Conservation (phyloP, 139 green algal genomes). For the Tetradesmus obliquus region DNA sequence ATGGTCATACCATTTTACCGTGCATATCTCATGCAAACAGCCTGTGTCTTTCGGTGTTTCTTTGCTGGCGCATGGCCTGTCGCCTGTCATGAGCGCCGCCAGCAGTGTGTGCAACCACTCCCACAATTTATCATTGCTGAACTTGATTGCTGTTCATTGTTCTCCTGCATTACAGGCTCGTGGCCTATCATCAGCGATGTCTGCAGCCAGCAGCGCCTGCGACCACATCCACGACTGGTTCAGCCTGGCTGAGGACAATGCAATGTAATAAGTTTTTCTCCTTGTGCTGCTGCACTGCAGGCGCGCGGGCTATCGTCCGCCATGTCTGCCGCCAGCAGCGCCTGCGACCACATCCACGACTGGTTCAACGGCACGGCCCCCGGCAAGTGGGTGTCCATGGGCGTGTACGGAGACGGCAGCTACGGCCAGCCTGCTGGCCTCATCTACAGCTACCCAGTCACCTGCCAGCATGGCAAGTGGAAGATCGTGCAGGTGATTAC, state of each 20-base stretch:
- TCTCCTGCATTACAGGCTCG: constrained; percentile 66
- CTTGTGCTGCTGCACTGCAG: too few species aligned
- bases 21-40: too few species aligned
- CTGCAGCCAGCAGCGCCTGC: constrained; percentile 88
- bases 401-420: constrained; percentile 86
- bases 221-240: constrained; percentile 96
- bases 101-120: constrained; percentile 93
- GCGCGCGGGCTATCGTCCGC: constrained; percentile 86
- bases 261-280: too few species aligned
- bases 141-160: not conserved
- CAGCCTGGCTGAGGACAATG: too few species aligned
- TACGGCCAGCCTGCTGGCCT: constrained; percentile 84
- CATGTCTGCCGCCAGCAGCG: constrained; percentile 89
- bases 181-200: constrained; percentile 87
- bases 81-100: constrained; percentile 88
- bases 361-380: constrained; percentile 89
- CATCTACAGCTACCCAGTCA: constrained; percentile 92
- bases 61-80: constrained; percentile 83
- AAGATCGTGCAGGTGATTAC: constrained; percentile 84
- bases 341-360: constrained; percentile 93
- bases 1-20: too few species aligned
- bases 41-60: too few species aligned
- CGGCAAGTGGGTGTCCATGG: constrained; percentile 90
- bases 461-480: constrained; percentile 90
- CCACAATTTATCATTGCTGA: too few species aligned